Evolutionary conservation across 768 basidiomycete genomes (phyloP).

Genomic region (Termitomyces sp.): DNA sequence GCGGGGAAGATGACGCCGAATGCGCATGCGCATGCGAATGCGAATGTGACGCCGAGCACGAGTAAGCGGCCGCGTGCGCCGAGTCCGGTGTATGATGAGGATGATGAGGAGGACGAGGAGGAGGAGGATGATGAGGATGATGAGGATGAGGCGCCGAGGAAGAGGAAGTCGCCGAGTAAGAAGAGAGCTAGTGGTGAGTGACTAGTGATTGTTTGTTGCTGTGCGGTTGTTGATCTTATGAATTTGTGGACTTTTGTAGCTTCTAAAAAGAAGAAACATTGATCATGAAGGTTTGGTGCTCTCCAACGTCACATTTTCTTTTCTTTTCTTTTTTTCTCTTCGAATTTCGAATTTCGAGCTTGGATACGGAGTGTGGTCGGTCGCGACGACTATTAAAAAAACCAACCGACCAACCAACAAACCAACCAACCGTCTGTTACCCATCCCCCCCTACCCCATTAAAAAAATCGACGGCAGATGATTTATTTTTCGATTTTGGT

Average conservation of each 20-base stretch:
- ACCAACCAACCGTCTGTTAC: neutral
- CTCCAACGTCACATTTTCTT: too few species aligned
- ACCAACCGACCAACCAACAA: too few species aligned
- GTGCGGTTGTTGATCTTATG: neutral
- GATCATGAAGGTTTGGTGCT: neutral
- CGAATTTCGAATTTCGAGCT: neutral
- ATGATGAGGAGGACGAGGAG: slow-evolving; percentile 11
- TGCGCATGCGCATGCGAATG: neutral
- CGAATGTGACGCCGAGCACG: slow-evolving; percentile 10
- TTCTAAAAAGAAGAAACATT: slow-evolving; percentile 17
- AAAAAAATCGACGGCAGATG: neutral
- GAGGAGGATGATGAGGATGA: slow-evolving; percentile 11
- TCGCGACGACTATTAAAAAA: too few species aligned
- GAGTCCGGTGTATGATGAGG: slow-evolving; percentile 18
- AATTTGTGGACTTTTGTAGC: neutral
- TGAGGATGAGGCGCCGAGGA: slow-evolving; percentile 31
- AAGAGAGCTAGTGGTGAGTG: slow-evolving; percentile 32
- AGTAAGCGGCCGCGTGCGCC: slow-evolving; percentile 10
- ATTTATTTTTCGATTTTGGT: neutral
- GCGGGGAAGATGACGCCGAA: slow-evolving; percentile 8
- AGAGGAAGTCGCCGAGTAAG: slow-evolving; percentile 19
- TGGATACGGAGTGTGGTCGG: too few species aligned
- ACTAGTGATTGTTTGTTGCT: too few species aligned
- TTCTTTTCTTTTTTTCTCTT: too few species aligned
- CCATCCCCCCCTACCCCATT: neutral